Evolutionary conservation across 1,284 basidiomycete genomes (phyloP).

Genomic region (Fistulina hepatica): DNA sequence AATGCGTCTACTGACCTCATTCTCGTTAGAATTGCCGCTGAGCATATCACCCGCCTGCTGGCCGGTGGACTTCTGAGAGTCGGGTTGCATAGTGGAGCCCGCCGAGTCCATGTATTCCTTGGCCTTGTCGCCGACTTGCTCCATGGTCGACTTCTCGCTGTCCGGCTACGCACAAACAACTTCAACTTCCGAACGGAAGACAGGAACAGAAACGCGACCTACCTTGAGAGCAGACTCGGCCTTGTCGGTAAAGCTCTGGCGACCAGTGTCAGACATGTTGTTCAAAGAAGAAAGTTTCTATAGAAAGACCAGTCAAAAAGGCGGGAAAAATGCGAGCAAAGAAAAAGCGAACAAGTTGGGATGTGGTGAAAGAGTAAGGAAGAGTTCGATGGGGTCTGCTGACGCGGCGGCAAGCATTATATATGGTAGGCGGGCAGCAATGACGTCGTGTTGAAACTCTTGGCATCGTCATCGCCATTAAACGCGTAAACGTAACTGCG

Average conservation of each 20-base stretch:
- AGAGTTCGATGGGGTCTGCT: too few species aligned
- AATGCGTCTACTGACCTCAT: constrained; percentile 2
- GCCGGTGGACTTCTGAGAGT: constrained; percentile 33
- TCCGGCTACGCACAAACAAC: constrained; percentile 29
- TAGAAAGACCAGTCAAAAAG: too few species aligned
- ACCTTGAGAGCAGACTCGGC: constrained; percentile 36
- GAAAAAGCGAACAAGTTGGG: too few species aligned
- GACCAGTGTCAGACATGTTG: constrained; percentile 36
- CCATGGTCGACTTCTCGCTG: constrained; percentile 41
- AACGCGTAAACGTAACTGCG: too few species aligned
- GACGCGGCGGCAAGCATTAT: too few species aligned
- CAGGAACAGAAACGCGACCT: neutral
- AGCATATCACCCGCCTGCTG: constrained; percentile 36
- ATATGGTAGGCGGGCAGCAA: too few species aligned
- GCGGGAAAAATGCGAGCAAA: too few species aligned
- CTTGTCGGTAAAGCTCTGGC: constrained; percentile 46
- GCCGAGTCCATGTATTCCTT: constrained; percentile 33
- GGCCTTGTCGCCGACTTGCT: constrained; percentile 43
- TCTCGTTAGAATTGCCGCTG: constrained; percentile 32
- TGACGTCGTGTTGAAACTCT: too few species aligned
- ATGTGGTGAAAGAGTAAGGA: too few species aligned
- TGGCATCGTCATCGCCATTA: too few species aligned
- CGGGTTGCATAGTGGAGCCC: constrained; percentile 33
- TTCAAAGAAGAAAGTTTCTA: too few species aligned
- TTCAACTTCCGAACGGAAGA: neutral